Evolutionary conservation across 495 filamentous ascomycete genomes (phyloP), one percentile per base, ranked within the genome.

Genomic region (Hypoxylon lienhwacheense): DNA sequence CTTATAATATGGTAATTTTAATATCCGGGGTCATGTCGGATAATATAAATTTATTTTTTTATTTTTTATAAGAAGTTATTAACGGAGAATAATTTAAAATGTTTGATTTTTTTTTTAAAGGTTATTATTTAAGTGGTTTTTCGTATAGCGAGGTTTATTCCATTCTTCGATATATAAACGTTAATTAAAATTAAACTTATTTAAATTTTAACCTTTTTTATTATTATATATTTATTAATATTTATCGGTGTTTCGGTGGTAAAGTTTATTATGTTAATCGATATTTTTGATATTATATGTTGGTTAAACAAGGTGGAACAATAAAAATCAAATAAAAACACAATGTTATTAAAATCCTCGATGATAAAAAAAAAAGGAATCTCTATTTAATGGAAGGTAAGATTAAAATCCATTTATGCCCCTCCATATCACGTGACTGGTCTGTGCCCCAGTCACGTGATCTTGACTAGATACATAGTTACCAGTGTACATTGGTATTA

Each of bases 11-110:
- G 12, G 12, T 33, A 33, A 12, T 12, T 33, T 33, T 33, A 33
- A 33, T 12, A 33, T 7, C 12, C 12, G 3, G 12, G 12, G 11
- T 33, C 12, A 33, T 33, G 11, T 7, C 11, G 11, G 3, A 33
- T 33, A 33, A 33, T 33, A 7, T 33, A 33, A 33, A n/a, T 33
- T 33, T 33, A 33, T 33, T 33, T 33, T 33, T 33, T 33, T 7
- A 33, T 33, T 33, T 33, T 33, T 33, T 12, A 12, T 3, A 12
- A 33, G 6, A 33, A 33, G 11, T 33, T 12, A 33, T 33, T 33
- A 7, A 33, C 12, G 6, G 12, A 33, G 12, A 33, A 33, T 33
- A 33, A 33, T 33, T 33, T 33, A 33, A 33, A 33, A 7, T n/a
- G 29, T 12, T 12, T 7, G 6, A 33, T n/a, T 3, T 33, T 33